A percentile compares a stretch with the other conserved stretches of the same genome.
These are phyloP conservation scores for Leccinellum albellum DNA, from an alignment of 768 basidiomycete species.

Conservation along the genomic window DNA sequence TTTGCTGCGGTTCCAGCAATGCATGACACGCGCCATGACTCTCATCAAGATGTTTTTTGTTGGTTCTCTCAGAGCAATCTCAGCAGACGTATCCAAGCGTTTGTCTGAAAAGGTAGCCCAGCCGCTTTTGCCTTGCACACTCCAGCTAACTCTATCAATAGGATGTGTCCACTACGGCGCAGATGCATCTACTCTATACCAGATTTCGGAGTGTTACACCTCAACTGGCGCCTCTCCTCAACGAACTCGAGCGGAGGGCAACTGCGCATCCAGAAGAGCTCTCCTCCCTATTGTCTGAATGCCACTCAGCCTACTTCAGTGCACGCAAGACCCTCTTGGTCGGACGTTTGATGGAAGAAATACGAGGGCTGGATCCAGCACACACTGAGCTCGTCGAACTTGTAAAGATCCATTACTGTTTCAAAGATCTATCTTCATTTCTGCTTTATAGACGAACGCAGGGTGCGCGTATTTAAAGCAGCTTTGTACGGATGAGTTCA, in stretches of 20 bases:
- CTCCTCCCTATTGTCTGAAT: conserved; percentile 75
- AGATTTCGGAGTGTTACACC: conserved; percentile 74
- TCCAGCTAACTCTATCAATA: conserved; percentile 25
- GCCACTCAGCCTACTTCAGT: conserved; percentile 79
- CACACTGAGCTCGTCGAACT: conserved; percentile 85
- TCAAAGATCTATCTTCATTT: not conserved
- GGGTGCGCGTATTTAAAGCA: conserved; percentile 94
- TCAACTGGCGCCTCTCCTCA: conserved; percentile 72
- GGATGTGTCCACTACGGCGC: conserved; percentile 78
- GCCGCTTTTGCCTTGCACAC: not conserved
- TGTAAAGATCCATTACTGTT: conserved; percentile 38
- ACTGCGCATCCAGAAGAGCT: conserved; percentile 80
- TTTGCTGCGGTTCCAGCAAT: conserved; percentile 95
- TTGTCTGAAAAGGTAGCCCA: conserved; percentile 64
- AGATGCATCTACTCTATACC: conserved; percentile 83
- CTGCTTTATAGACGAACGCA: conserved; percentile 62
- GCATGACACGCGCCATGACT: conserved; percentile 97
- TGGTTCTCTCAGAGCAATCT: conserved; percentile 73
- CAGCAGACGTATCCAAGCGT: conserved; percentile 71
- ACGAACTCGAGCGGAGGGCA: conserved; percentile 81
- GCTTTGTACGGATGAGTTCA: conserved; percentile 86
- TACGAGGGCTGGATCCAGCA: conserved; percentile 74
- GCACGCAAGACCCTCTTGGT: conserved; percentile 70
- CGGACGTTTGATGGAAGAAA: conserved; percentile 73
- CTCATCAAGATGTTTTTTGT: conserved; percentile 97